A percentile compares a stretch with the other conserved stretches of the same genome.
Evolutionary conservation across 2,329 filamentous ascomycete genomes (phyloP).

Genomic region (Aspergillus fructus): DNA sequence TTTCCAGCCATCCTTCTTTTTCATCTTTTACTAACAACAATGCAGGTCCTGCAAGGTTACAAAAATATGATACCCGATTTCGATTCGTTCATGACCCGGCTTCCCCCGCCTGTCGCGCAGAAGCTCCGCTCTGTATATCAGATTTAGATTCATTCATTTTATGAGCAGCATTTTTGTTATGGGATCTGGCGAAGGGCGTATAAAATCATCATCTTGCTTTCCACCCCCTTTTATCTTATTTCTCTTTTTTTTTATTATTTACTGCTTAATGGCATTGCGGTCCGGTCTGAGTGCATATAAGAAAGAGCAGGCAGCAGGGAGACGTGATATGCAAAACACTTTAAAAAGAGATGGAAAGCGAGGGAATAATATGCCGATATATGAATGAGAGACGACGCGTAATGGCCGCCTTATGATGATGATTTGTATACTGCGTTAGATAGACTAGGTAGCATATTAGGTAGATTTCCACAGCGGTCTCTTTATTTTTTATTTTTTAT

Average conservation of each 20-base stretch:
- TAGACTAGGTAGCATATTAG: conserved; percentile 19
- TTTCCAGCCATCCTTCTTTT: neutral
- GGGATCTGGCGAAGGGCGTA: conserved; percentile 24
- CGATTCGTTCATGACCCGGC: conserved; percentile 45
- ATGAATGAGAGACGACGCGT: conserved; percentile 17
- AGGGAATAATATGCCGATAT: neutral
- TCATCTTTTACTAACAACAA: neutral
- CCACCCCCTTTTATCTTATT: conserved; percentile 15
- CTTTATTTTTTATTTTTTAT: neutral
- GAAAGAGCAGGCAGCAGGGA: neutral
- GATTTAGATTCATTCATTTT: conserved; percentile 31
- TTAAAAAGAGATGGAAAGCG: neutral
- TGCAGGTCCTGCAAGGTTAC: conserved; percentile 47
- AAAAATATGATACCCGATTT: conserved; percentile 50
- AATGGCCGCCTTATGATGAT: conserved; percentile 17
- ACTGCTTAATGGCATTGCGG: conserved; percentile 11
- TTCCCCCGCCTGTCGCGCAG: conserved; percentile 39
- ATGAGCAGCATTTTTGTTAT: conserved; percentile 17
- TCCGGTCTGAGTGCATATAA: neutral
- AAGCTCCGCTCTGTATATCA: conserved; percentile 45
- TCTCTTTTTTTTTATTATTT: conserved; percentile 12
- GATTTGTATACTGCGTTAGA: conserved; percentile 17
- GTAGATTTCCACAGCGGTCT: conserved; percentile 6
- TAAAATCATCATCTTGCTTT: conserved; percentile 19
- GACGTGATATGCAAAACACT: neutral